phyloP scores from a whole-genome alignment of 345 rosid genomes.

The Brassica cretica region DNA sequence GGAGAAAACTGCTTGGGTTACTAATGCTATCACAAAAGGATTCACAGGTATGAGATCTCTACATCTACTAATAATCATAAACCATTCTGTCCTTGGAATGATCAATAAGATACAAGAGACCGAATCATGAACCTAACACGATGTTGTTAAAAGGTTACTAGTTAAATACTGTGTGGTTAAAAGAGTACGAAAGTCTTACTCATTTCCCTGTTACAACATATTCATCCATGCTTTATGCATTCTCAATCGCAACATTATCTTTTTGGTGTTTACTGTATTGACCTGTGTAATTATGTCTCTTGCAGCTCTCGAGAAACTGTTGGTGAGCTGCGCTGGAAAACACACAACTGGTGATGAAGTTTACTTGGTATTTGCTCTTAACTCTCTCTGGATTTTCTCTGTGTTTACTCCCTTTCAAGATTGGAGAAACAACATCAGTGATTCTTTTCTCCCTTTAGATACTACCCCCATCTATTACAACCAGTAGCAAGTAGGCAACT shows the following conservation, averaged over 20 bases:
- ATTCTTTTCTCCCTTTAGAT: slow-evolving; percentile 1
- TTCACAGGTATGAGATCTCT: slow-evolving; percentile 54
- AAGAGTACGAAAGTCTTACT: neutral
- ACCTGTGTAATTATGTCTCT: slow-evolving; percentile 6
- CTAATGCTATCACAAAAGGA: slow-evolving; percentile 60
- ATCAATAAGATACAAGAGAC: neutral
- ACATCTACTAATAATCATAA: neutral
- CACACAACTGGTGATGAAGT: slow-evolving; percentile 79
- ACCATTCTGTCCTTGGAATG: neutral
- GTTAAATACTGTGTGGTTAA: neutral
- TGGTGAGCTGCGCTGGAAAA: slow-evolving; percentile 61
- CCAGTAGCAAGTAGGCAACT: neutral
- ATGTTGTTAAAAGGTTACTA: neutral
- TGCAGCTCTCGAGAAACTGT: slow-evolving; percentile 74
- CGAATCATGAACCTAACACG: neutral
- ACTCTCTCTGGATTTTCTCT: slow-evolving; percentile 16
- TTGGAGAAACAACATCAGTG: neutral
- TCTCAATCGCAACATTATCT: no score
- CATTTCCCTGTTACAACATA: neutral
- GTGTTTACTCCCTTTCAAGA: neutral
- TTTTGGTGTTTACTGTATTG: no score
- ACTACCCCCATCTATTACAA: neutral
- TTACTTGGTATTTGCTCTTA: slow-evolving; percentile 50
- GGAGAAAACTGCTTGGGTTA: slow-evolving; percentile 56
- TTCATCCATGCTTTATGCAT: neutral